Base-by-base conservation (phyloP, 768 basidiomycete genomes). In the Suillus placidus region DNA sequence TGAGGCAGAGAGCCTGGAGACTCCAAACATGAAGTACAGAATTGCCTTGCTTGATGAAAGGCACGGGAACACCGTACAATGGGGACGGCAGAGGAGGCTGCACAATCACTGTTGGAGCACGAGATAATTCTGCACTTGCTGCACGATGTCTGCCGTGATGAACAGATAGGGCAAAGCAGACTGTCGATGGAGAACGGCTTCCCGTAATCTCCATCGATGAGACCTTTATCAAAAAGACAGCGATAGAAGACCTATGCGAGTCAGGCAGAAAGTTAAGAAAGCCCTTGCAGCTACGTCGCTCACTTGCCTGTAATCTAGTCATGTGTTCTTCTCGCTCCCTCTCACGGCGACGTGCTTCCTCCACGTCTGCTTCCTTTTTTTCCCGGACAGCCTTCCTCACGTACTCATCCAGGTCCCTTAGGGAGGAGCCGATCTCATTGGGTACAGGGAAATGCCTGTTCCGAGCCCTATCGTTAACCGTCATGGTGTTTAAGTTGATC, bases 401-500 rank as follows among this genome's bases (percentile, higher is more conserved):
- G 32, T 63, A 30, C 23, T 62, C 40, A 8, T 38, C 23, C 20
- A 64, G 38, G 16, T 30, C 18, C 14, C 43, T 20, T 10, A 42
- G 6, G n/a, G 13, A 20, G 6, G 40, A 14, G 6, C 2, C 6
- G 10, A 40, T 63, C 26, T 64, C 64, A 9, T 37, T 6, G 18
- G 64, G 64, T 40, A 40, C 62, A 20, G 64, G 18, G n/a, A 45
- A 64, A 26, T 23, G 62, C 8, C 1, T n/a, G 4, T 64, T 14
- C 13, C 6, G 14, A 13, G 14, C 34, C 40, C 20, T 45, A 42
- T 64, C 63, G 13, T 34, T 35, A 20, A 64, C 20, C 10, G 6
- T 18, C 60, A 61, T 40, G n/a, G 62, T n/a, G 54, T 64, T 64
- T 34, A 64, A 35, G 14, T 64, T 64, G 20, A 64, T 64, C 62